phyloP scores from a whole-genome alignment of 2,329 filamentous ascomycete species.

The Talaromyces sp. region DNA sequence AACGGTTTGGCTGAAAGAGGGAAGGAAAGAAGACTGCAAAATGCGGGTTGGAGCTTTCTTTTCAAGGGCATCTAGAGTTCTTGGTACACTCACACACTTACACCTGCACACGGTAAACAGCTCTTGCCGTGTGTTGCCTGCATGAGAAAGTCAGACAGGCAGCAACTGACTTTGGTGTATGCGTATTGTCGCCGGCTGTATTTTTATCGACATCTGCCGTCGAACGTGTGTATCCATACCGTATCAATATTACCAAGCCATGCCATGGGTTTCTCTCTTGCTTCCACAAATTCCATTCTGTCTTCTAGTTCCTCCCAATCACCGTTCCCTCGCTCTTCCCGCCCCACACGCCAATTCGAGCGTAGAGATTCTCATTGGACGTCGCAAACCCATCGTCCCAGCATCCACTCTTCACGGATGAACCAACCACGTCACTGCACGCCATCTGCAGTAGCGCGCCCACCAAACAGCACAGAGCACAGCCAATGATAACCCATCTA shows the following conservation, averaged over 20 bases:
- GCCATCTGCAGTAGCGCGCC: background rate
- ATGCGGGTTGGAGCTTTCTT: background rate
- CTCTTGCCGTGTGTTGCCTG: background rate
- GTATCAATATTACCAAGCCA: background rate
- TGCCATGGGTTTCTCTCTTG: slow-evolving; percentile 5
- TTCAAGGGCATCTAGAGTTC: background rate
- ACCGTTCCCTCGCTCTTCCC: background rate
- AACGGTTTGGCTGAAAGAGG: slow-evolving; percentile 6
- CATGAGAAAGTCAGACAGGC: background rate
- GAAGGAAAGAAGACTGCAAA: background rate
- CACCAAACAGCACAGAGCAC: background rate
- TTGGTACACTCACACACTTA: background rate
- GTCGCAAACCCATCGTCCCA: background rate
- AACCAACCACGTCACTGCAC: slow-evolving; percentile 13
- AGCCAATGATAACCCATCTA: background rate
- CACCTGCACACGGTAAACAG: background rate
- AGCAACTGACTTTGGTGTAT: background rate
- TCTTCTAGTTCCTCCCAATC: slow-evolving; percentile 6
- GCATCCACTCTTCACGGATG: background rate
- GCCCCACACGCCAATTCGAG: background rate
- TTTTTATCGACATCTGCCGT: background rate
- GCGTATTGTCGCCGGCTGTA: background rate
- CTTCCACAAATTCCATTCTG: background rate
- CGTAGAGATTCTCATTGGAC: background rate
- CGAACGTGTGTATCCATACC: background rate